Percentiles rank a stretch among this genome's conserved stretches.
Evolutionary conservation across 2,329 filamentous ascomycete genomes (phyloP).

Genomic region (Xylaria sp.): DNA sequence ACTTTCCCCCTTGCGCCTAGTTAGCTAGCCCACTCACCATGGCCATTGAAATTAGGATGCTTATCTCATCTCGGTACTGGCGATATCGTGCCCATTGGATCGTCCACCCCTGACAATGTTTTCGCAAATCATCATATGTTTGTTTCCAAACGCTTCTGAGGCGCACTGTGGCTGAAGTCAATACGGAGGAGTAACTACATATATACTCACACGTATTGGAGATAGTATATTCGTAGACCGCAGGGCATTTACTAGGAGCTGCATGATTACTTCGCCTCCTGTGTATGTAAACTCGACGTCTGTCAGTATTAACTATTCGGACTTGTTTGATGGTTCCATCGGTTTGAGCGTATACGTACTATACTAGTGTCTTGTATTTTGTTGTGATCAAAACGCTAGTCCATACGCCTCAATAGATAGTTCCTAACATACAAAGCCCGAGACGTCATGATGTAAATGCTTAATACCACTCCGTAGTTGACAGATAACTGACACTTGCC

Average conservation of each 20-base stretch:
- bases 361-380: neutral
- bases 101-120: slow-evolving; percentile 1
- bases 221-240: neutral
- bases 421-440: neutral
- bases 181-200: neutral
- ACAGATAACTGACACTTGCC: neutral
- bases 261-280: slow-evolving; percentile 6
- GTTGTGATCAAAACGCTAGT: neutral
- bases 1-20: slow-evolving; percentile 9
- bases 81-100: slow-evolving; percentile 15
- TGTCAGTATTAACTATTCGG: neutral
- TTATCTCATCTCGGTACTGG: slow-evolving; percentile 36
- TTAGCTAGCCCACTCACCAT: slow-evolving; percentile 20
- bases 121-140: slow-evolving; percentile 21
- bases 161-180: slow-evolving; percentile 28
- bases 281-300: neutral
- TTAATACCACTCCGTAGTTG: neutral
- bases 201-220: neutral
- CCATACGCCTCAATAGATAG: neutral
- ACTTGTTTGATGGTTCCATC: neutral
- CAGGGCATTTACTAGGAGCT: neutral
- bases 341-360: neutral
- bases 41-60: slow-evolving; percentile 33
- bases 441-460: slow-evolving; percentile 1
- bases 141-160: neutral